phyloP scores from a whole-genome alignment of 306 rosid species.

The Acacia acuminata region DNA sequence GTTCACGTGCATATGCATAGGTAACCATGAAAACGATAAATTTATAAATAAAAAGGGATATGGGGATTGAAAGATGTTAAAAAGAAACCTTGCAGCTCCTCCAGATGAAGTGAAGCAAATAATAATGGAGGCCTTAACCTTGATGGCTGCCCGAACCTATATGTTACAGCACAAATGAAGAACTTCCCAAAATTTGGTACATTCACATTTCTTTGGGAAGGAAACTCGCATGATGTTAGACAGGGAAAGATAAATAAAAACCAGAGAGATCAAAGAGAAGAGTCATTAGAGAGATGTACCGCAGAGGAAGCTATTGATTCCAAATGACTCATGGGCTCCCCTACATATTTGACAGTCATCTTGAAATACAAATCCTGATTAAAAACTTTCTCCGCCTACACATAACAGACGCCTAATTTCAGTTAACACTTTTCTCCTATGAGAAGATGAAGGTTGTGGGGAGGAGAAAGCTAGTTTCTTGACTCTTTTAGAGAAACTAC shows the following conservation, averaged over 20 bases:
- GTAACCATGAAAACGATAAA: not conserved
- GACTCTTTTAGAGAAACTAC: not conserved
- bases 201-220: not conserved
- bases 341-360: conserved; percentile 82
- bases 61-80: not conserved
- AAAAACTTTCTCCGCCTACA: conserved; percentile 91
- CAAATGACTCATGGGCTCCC: conserved; percentile 94
- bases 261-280: not conserved
- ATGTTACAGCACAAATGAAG: conserved; percentile 26
- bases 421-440: not conserved
- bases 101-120: conserved; percentile 95
- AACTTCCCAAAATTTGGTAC: conserved; percentile 7
- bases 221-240: not conserved
- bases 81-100: conserved; percentile 82
- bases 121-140: conserved; percentile 91
- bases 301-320: conserved; percentile 95
- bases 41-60: conserved; percentile 27
- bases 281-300: conserved; percentile 38
- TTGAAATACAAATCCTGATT: conserved; percentile 89
- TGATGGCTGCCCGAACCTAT: conserved; percentile 92
- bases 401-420: conserved; percentile 4
- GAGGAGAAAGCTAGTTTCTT: not conserved
- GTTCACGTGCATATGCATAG: conserved; percentile 1
- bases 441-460: not conserved
- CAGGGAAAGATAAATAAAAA: not conserved